Evolutionary conservation across 2,329 filamentous ascomycete genomes (phyloP).

Genomic region (Pseudocercospora crystallina): DNA sequence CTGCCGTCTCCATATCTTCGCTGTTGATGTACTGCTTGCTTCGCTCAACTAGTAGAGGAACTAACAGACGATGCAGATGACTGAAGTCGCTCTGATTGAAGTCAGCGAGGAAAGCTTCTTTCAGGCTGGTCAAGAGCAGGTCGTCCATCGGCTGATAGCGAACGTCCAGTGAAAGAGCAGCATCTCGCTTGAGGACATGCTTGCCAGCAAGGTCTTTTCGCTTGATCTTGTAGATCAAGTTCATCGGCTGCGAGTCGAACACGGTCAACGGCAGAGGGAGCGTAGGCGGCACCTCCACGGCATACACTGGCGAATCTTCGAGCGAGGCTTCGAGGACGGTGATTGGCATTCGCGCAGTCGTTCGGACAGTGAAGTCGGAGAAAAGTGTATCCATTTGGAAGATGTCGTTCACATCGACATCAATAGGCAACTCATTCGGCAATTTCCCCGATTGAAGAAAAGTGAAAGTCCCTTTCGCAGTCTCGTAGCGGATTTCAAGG

Average conservation of each 20-base stretch:
- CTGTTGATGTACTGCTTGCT: slow-evolving; percentile 48
- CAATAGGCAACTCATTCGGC: slow-evolving; percentile 74
- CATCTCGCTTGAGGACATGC: slow-evolving; percentile 34
- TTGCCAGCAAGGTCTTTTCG: slow-evolving; percentile 46
- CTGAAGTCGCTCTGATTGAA: slow-evolving; percentile 50
- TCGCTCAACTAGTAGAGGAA: slow-evolving; percentile 50
- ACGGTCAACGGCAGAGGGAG: slow-evolving; percentile 55
- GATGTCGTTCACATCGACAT: slow-evolving; percentile 94
- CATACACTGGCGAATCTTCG: slow-evolving; percentile 67
- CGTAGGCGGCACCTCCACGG: slow-evolving; percentile 57
- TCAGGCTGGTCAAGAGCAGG: slow-evolving; percentile 59
- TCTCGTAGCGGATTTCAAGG: slow-evolving; percentile 50
- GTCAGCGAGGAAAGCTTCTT: slow-evolving; percentile 47
- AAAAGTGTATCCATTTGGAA: slow-evolving; percentile 83
- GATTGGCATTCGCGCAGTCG: slow-evolving; percentile 72
- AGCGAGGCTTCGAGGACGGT: slow-evolving; percentile 71
- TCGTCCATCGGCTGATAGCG: slow-evolving; percentile 76
- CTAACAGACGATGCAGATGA: slow-evolving; percentile 51
- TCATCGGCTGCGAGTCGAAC: slow-evolving; percentile 79
- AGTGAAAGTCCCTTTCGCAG: slow-evolving; percentile 25
- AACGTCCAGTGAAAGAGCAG: slow-evolving; percentile 64
- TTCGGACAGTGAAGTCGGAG: slow-evolving; percentile 87
- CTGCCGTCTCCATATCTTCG: slow-evolving; percentile 54
- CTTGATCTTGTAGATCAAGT: slow-evolving; percentile 75
- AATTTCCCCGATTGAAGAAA: slow-evolving; percentile 64